These are phyloP conservation scores for Clitocybe nebularis DNA, from an alignment of 1,284 basidiomycete genomes.

Conservation along the genomic window DNA sequence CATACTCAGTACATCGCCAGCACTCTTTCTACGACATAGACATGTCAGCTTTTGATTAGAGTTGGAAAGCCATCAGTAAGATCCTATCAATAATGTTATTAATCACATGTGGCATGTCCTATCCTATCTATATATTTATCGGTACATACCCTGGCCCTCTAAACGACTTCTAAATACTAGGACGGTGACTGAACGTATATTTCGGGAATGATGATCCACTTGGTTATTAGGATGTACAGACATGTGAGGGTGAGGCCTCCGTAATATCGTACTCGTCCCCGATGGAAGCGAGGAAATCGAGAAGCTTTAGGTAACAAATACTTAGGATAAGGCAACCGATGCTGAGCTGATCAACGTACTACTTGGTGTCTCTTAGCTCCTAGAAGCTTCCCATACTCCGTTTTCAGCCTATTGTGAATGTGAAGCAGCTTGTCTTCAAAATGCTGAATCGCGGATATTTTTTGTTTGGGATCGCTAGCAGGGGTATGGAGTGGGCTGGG, in stretches of 20 bases:
- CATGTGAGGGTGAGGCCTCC: too few relatives aligned
- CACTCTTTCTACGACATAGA: constrained; percentile 7
- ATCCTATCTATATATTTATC: not conserved
- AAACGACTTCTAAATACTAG: too few relatives aligned
- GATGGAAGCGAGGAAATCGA: constrained; percentile 49
- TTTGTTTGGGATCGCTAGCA: constrained; percentile 40
- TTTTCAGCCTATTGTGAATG: constrained; percentile 76
- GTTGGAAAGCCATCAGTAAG: not conserved
- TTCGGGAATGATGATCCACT: too few relatives aligned
- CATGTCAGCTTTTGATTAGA: constrained; percentile 7
- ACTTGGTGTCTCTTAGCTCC: constrained; percentile 73
- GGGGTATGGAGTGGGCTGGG: constrained; percentile 66
- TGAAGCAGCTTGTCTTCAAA: constrained; percentile 86
- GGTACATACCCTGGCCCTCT: not conserved
- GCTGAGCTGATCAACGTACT: constrained; percentile 39
- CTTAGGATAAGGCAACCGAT: too few relatives aligned
- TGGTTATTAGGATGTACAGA: not conserved
- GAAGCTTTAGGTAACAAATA: constrained; percentile 38
- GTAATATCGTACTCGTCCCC: constrained; percentile 44
- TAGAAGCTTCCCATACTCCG: constrained; percentile 60
- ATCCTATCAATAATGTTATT: too few relatives aligned
- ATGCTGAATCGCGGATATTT: constrained; percentile 70
- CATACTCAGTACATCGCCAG: not conserved
- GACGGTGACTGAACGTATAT: too few relatives aligned
- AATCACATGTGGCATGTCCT: too few relatives aligned